Evolutionary conservation across 2,329 filamentous ascomycete genomes (phyloP).

Genomic region (Botrytis elliptica): DNA sequence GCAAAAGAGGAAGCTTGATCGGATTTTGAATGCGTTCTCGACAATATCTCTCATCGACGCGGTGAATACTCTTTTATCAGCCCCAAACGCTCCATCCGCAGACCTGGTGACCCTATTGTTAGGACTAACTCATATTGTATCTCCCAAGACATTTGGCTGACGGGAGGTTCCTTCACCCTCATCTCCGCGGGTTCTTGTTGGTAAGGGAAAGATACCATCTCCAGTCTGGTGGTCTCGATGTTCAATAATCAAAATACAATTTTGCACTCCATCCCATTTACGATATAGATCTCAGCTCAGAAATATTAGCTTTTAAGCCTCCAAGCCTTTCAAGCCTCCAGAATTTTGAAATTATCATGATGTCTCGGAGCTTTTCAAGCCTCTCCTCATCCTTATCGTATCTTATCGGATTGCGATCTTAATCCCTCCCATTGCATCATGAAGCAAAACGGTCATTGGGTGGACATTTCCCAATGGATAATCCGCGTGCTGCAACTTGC

Average conservation of each 20-base stretch:
- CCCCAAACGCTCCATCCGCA: neutral
- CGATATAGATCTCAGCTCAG: neutral
- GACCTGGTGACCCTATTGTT: neutral
- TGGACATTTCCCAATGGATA: neutral
- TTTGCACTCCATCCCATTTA: neutral
- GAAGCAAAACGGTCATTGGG: conserved; percentile 1
- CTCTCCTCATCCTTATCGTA: conserved; percentile 7
- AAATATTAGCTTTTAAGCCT: neutral
- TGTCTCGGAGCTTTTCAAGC: neutral
- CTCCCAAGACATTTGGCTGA: neutral
- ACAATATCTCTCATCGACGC: neutral
- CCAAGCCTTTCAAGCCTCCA: neutral
- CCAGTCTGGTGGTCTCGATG: neutral
- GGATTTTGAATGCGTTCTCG: neutral
- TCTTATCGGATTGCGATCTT: conserved; percentile 16
- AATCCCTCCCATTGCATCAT: conserved; percentile 21
- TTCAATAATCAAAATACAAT: neutral
- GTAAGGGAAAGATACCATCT: neutral
- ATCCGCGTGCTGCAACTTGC: neutral
- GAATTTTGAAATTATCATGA: neutral
- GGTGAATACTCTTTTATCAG: neutral
- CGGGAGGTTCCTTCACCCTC: neutral
- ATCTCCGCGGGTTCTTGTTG: conserved; percentile 1
- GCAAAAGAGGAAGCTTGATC: neutral
- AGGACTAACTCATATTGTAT: neutral